Percentiles rank a stretch among this genome's conserved stretches.
Conservation (phyloP, 2,329 filamentous ascomycete species). For the Hypoxylon sp. region DNA sequence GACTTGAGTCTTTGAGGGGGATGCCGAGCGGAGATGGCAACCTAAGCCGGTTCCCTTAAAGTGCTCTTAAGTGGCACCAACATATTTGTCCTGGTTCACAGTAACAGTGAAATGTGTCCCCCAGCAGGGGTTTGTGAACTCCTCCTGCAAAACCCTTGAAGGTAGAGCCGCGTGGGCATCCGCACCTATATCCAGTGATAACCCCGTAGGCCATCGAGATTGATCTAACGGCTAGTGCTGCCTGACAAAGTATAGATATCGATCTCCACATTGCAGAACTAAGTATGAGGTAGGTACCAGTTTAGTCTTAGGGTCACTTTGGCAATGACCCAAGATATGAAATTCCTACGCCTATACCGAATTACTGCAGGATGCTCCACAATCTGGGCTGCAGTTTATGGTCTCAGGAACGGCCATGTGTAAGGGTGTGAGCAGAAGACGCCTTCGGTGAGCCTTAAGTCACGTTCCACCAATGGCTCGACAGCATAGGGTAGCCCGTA, state of each 20-base stretch:
- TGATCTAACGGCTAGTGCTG: slow-evolving; percentile 43
- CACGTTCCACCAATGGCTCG: slow-evolving; percentile 38
- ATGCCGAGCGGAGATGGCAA: slow-evolving; percentile 42
- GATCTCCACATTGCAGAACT: slow-evolving; percentile 31
- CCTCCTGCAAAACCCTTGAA: slow-evolving; percentile 45
- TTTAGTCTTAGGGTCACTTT: slow-evolving; percentile 32
- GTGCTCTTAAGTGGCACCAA: slow-evolving; percentile 45
- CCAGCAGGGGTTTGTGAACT: slow-evolving; percentile 43
- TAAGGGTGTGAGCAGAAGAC: slow-evolving; percentile 42
- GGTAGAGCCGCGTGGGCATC: slow-evolving; percentile 44
- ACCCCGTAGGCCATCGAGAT: slow-evolving; percentile 35
- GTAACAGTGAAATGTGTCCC: slow-evolving; percentile 42
- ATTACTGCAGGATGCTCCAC: slow-evolving; percentile 39
- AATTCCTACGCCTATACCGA: slow-evolving; percentile 34
- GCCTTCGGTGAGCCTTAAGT: slow-evolving; percentile 43
- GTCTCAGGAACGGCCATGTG: slow-evolving; percentile 41
- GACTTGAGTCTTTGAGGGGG: slow-evolving; percentile 38
- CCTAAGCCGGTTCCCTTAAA: slow-evolving; percentile 46
- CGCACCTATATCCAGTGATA: slow-evolving; percentile 43
- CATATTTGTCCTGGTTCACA: slow-evolving; percentile 42
- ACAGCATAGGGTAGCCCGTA: slow-evolving; percentile 29
- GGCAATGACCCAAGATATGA: slow-evolving; percentile 27
- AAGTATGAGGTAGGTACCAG: slow-evolving; percentile 26
- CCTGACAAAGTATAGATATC: slow-evolving; percentile 44
- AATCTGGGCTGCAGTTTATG: slow-evolving; percentile 45